Base-by-base conservation (phyloP, 2,329 filamentous ascomycete genomes). In the Calcarisporium arbuscula region DNA sequence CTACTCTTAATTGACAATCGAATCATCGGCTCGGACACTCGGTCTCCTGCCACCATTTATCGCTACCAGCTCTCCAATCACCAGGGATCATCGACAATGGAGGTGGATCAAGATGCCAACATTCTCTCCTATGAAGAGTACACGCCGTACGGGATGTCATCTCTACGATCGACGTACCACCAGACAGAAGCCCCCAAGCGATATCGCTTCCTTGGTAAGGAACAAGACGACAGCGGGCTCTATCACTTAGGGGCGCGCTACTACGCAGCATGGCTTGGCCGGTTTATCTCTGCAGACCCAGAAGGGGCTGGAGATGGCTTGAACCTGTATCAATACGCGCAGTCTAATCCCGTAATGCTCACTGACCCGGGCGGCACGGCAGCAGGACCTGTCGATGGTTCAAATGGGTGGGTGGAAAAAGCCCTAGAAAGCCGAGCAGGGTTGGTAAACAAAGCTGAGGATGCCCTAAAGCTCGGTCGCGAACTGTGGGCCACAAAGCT, bases 51-150 rank as follows among this genome's bases (percentile, higher is more conserved):
- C 14, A 36, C 36, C 12, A 26, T 43, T 9, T 44, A 40, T 17
- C 28, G 34, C 5, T 40, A 40, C 27, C 38, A 40, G n/a, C 38
- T 40, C 14, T 34, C 31, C 8, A 36, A 40, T 18, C 31, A 32
- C 18, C 33, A 34, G 30, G 32, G 27, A 10, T 36, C 36, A 5
- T 32, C 17, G 14, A 27, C 9, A 10, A 14, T 54, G 1, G 50
- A 58, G 37, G 26, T 51, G 3, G 52, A 54, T 32, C 39, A 48
- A 7, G 12, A 46, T 1, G 49, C 21, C 12, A 29, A 44, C 5
- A 19, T 57, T 14, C 30, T 57, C 6, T 51, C 51, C 4, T 54
- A 51, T 29, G 51, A 57, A 28, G 56, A 59, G 38, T 57, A 53
- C 33, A 41, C 38, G 4, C 49, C 56, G 5, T 59, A 41, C 33